Evolutionary conservation across 2,329 filamentous ascomycete species (phyloP), one percentile per base, ranked within the genome.

Genomic region (Exophiala mesophila): DNA sequence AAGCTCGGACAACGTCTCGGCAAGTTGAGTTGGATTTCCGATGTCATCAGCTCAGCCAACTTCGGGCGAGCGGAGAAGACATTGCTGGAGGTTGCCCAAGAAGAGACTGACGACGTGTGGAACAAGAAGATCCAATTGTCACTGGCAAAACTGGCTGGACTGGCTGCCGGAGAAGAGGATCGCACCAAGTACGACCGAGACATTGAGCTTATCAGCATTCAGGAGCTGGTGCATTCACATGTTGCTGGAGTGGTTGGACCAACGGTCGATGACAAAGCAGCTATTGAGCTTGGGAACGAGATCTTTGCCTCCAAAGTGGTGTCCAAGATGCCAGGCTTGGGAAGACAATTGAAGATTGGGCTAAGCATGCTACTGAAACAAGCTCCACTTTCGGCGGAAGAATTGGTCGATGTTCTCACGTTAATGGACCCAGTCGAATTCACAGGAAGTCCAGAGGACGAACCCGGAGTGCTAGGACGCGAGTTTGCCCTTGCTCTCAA

Each of bases 11-110:
- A 56, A 29, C 35, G 43, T 13, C 31, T 55, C 3, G 82, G 83
- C 19, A 87, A 87, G 56, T 73, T 98, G 32, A 82, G 83, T 36
- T 98, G 92, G 92, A 94, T 98, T 67, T 94, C 98, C 60, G 89
- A 97, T 59, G 76, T 97, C 5, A 73, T 81, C 47, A 75, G 77
- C 17, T 85, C 92, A 59, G 74, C 80, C 45, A 80, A 95, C 55
- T 88, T 88, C 50, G 71, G 77, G 9, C 76, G 78, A 42, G 89
- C 90, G 8, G 82, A 83, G 4, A 68, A 78, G 30, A 83, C 82
- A 1, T 73, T 98, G 34, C 70, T 85, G 31, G 70, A 78, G 5
- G 72, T 89, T 15, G 88, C 86, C 0, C 68, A 82, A 15, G 73
- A 74, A 36, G 78, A 80, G 40, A 89, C 96, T 62, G 76, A 79